Evolutionary conservation across 805 yeast genomes (phyloP).

Genomic region (Middelhovenomyces tepae): DNA sequence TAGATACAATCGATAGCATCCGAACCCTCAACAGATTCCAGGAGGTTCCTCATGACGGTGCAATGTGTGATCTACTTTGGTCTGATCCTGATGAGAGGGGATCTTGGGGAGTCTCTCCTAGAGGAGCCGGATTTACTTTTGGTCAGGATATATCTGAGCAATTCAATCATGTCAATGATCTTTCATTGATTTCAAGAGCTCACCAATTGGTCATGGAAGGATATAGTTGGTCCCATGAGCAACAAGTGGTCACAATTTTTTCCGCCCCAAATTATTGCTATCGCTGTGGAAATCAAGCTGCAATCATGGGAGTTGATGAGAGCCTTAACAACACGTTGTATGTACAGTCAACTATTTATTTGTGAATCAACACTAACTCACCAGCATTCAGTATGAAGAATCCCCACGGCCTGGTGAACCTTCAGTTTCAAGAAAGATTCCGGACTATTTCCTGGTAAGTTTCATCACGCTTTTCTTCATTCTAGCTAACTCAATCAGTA

Average conservation of each 20-base stretch:
- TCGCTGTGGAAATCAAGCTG: conserved; percentile 97
- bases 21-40: conserved; percentile 88
- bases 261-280: conserved; percentile 96
- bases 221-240: conserved; percentile 90
- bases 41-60: conserved; percentile 97
- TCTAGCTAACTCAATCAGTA: no score
- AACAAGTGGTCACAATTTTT: conserved; percentile 86
- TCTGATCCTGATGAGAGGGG: conserved; percentile 96
- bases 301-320: conserved; percentile 96
- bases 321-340: conserved; percentile 70
- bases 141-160: conserved; percentile 96
- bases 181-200: conserved; percentile 85
- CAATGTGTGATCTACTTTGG: conserved; percentile 96
- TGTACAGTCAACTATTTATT: no score
- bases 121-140: conserved; percentile 99
- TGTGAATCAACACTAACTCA: no score
- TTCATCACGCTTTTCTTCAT: conserved; percentile 26
- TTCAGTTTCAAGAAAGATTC: conserved; percentile 91
- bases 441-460: conserved; percentile 93
- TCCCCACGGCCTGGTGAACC: conserved; percentile 97
- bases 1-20: conserved; percentile 90
- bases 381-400: conserved; percentile 96
- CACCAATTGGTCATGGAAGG: conserved; percentile 99
- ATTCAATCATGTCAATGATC: conserved; percentile 86
- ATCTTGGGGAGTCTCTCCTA: conserved; percentile 96